Evolutionary conservation across 1,139 yeast genomes (phyloP).

Genomic region (Waltiozyma sp.): DNA sequence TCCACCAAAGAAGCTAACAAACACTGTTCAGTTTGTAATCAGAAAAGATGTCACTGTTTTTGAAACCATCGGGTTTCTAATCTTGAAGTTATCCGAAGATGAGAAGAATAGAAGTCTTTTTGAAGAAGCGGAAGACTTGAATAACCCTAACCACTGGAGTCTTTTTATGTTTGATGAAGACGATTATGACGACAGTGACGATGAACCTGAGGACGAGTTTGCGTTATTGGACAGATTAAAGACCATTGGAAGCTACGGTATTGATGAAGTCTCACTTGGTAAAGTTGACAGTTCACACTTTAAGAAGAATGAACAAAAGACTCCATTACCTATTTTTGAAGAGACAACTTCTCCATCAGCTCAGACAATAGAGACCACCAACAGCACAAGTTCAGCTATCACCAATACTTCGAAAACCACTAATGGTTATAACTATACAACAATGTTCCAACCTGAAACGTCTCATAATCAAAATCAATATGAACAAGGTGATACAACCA

Average conservation of each 20-base stretch:
- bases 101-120: background rate
- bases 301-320: slow-evolving; percentile 25
- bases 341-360: slow-evolving; percentile 9
- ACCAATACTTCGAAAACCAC: background rate
- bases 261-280: slow-evolving; percentile 56
- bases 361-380: background rate
- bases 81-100: slow-evolving; percentile 1
- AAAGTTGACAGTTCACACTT: slow-evolving; percentile 27
- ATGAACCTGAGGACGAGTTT: slow-evolving; percentile 58
- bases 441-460: slow-evolving; percentile 19
- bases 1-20: slow-evolving; percentile 17
- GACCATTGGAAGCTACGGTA: slow-evolving; percentile 45
- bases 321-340: slow-evolving; percentile 40
- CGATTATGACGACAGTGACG: slow-evolving; percentile 25
- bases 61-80: slow-evolving; percentile 53
- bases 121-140: slow-evolving; percentile 6
- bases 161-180: slow-evolving; percentile 69
- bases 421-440: slow-evolving; percentile 22
- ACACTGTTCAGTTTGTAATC: slow-evolving; percentile 25
- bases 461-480: slow-evolving; percentile 7
- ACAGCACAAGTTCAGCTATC: background rate
- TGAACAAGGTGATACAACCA: slow-evolving; percentile 16
- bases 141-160: slow-evolving; percentile 54
- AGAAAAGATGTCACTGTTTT: slow-evolving; percentile 39
- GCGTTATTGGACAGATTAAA: slow-evolving; percentile 55